Conservation (phyloP, 2,329 filamentous ascomycete species). For the Chaetomiaceae sp. region DNA sequence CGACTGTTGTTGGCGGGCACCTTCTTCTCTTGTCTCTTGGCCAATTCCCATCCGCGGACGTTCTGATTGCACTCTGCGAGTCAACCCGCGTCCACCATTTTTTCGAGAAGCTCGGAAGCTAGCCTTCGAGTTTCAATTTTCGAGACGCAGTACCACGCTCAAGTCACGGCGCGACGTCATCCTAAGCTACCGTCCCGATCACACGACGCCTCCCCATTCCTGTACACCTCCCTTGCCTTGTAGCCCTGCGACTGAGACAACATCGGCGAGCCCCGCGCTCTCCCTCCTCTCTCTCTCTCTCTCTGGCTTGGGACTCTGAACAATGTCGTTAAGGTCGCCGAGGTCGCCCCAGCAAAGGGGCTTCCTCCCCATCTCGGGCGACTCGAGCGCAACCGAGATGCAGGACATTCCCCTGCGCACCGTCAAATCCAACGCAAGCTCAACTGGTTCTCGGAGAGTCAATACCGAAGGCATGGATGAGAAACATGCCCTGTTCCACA, state of each 20-base stretch:
- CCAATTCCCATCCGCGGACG: neutral
- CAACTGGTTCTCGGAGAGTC: constrained; percentile 42
- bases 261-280: neutral
- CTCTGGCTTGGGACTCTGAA: neutral
- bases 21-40: neutral
- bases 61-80: constrained; percentile 1
- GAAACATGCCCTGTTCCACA: constrained; percentile 43
- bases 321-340: constrained; percentile 29
- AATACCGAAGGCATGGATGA: constrained; percentile 43
- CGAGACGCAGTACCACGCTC: neutral
- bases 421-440: constrained; percentile 52
- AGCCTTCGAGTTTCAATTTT: neutral
- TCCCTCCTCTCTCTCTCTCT: neutral
- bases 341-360: constrained; percentile 39
- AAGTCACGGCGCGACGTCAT: neutral
- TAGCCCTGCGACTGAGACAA: constrained; percentile 2
- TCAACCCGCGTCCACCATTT: neutral
- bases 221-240: neutral
- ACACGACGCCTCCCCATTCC: neutral
- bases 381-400: constrained; percentile 28
- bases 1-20: neutral
- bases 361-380: constrained; percentile 42
- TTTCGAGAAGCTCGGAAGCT: neutral
- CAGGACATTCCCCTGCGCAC: constrained; percentile 52
- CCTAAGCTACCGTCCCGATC: neutral